phyloP scores from a whole-genome alignment of 371 early-diverging fungal genomes.

The Nematocida sp. region DNA sequence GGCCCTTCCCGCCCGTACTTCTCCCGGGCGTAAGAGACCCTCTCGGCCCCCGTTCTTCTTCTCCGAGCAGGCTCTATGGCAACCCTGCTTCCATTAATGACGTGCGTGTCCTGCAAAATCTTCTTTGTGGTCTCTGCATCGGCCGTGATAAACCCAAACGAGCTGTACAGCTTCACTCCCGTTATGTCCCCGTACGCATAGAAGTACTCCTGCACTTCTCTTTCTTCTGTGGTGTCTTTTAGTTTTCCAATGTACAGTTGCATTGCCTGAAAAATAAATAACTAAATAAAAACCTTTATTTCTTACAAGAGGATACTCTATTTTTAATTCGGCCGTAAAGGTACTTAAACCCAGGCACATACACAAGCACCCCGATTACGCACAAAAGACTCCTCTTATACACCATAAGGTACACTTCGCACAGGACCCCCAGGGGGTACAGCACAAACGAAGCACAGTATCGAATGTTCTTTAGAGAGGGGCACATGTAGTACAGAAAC shows the following conservation, averaged over 20 bases:
- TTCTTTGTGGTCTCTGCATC: slow-evolving; percentile 21
- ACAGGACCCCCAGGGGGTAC: slow-evolving; percentile 35
- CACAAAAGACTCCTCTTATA: background rate
- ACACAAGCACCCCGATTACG: slow-evolving; percentile 18
- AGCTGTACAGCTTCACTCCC: slow-evolving; percentile 22
- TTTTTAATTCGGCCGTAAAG: slow-evolving; percentile 7
- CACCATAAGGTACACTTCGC: slow-evolving; percentile 32
- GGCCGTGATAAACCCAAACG: slow-evolving; percentile 31
- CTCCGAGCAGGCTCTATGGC: slow-evolving; percentile 30
- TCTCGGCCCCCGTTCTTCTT: background rate
- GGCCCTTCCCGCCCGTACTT: background rate
- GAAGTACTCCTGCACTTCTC: slow-evolving; percentile 26
- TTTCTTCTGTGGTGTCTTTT: slow-evolving; percentile 32
- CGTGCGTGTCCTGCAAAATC: slow-evolving; percentile 10
- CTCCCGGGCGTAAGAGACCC: background rate
- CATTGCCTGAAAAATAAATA: slow-evolving; percentile 19
- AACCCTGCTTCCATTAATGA: background rate
- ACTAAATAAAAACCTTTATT: background rate
- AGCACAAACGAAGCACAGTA: slow-evolving; percentile 20
- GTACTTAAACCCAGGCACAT: slow-evolving; percentile 29
- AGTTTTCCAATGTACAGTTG: slow-evolving; percentile 47
- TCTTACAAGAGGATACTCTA: background rate
- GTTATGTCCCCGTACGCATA: slow-evolving; percentile 21
- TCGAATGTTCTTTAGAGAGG: background rate
- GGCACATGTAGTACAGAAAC: slow-evolving; percentile 12